Evolutionary conservation across 164 flowering plant genomes (phyloP), one percentile per base, ranked within the genome.

Genomic region (Stephania yunnanensis): DNA sequence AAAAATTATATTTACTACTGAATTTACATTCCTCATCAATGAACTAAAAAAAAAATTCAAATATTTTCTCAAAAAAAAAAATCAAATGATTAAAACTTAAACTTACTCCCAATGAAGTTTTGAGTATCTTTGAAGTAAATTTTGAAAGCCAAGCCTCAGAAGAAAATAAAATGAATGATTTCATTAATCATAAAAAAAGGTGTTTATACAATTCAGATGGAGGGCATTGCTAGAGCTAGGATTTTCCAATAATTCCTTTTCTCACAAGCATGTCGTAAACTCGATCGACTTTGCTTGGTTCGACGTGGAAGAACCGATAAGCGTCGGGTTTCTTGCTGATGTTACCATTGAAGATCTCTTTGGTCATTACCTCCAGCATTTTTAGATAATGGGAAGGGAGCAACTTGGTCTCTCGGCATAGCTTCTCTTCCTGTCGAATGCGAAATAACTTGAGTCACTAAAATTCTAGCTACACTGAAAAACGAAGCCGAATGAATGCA

Each of bases 361-460:
- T 67, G 1, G 94, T 84, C 78, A 95, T 76, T 29, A 75, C 84
- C 71, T 93, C 83, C 81, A 83, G 80, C 91, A 95, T 92, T 68
- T 83, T 87, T 48, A 94, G 93, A 80, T 92, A 94, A 71, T 89
- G 95, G 36, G 89, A 66, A 30, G 98, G 97, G 15, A 93, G 80
- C 58, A 94, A 80, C 77, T 85, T 87, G 42, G 87, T 82, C 82
- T 94, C 97, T 15, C 81, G 13, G 77, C 98, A 94, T 0, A 94
- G 87, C 82, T 76, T 79, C 72, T 85, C 83, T 81, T 92, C 97
- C 98, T 94, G 91, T 77, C 68, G 25, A 20, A 79, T 13, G 75
- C 31, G 6, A 68, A 46, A 70, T 19, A 2, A 58, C 10, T 36
- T 36, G 42, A 36, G 42, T 2, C 3, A 1, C 42, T 36, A 36